A percentile compares a stretch with the other conserved stretches of the same genome.
These are phyloP conservation scores for Russula abietina DNA, from an alignment of 768 basidiomycete genomes.

Conservation along the genomic window DNA sequence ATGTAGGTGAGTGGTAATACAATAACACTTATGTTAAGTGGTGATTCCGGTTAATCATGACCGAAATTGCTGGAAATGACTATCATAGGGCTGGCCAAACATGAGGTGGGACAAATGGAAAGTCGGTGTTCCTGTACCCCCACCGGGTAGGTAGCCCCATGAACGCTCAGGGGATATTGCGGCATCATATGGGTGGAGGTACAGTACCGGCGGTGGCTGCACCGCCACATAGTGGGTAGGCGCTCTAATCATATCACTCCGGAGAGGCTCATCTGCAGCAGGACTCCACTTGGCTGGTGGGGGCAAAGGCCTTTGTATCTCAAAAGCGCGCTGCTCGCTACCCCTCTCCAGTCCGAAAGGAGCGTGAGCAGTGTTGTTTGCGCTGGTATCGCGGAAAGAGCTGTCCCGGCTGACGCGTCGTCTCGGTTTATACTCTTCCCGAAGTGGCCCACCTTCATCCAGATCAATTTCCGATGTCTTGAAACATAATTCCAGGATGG, in stretches of 20 bases:
- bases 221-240: slow-evolving; percentile 61
- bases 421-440: slow-evolving; percentile 60
- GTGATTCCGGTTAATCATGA: slow-evolving; percentile 5
- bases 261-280: slow-evolving; percentile 68
- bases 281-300: too few species aligned
- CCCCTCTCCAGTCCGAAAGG: too few species aligned
- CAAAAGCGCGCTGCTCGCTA: too few species aligned
- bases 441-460: slow-evolving; percentile 80
- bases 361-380: slow-evolving; percentile 13
- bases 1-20: too few species aligned
- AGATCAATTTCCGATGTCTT: slow-evolving; percentile 69
- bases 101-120: slow-evolving; percentile 8
- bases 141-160: slow-evolving; percentile 24
- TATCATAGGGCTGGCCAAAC: slow-evolving; percentile 17
- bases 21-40: too few species aligned
- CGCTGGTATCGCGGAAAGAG: slow-evolving; percentile 26
- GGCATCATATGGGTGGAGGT: slow-evolving; percentile 32
- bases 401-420: slow-evolving; percentile 46
- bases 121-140: slow-evolving; percentile 4
- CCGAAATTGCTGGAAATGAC: slow-evolving; percentile 17
- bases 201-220: slow-evolving; percentile 44
- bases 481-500: slow-evolving; percentile 29
- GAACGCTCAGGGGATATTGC: slow-evolving; percentile 26
- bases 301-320: too few species aligned
- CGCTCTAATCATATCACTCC: slow-evolving; percentile 45